These are phyloP conservation scores for Colletotrichum eleusines DNA, from an alignment of 2,329 filamentous ascomycete species.

Conservation along the genomic window DNA sequence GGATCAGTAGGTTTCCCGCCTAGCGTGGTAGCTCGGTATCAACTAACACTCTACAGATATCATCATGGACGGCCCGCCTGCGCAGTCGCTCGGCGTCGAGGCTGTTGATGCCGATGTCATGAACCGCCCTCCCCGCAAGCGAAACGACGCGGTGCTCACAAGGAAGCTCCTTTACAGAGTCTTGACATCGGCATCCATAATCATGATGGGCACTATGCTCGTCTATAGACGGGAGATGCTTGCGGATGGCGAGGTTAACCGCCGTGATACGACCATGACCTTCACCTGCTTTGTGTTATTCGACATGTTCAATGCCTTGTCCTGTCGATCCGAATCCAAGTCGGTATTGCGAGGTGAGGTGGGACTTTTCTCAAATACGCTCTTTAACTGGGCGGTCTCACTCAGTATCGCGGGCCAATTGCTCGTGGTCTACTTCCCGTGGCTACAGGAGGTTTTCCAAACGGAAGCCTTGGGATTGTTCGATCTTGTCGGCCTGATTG, in stretches of 20 bases:
- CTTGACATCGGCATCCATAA: constrained; percentile 86
- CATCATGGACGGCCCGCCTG: constrained; percentile 98
- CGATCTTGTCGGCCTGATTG: constrained; percentile 79
- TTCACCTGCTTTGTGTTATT: constrained; percentile 99
- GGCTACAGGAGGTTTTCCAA: constrained; percentile 94
- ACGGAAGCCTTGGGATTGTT: constrained; percentile 83
- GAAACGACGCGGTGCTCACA: constrained; percentile 92
- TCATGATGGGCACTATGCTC: constrained; percentile 91
- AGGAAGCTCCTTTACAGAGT: constrained; percentile 84
- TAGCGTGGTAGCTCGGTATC: background rate
- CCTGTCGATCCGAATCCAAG: constrained; percentile 92
- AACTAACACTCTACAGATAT: constrained; percentile 74
- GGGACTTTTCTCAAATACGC: constrained; percentile 83
- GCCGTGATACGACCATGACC: constrained; percentile 98
- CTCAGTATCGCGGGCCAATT: constrained; percentile 88
- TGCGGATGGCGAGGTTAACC: constrained; percentile 83
- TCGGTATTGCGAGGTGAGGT: constrained; percentile 89
- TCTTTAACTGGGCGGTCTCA: constrained; percentile 96
- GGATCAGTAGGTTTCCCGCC: constrained; percentile 85
- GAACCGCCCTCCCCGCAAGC: constrained; percentile 85
- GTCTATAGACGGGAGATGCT: constrained; percentile 95
- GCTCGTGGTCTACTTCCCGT: constrained; percentile 94
- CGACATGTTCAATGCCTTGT: constrained; percentile 99
- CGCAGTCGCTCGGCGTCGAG: constrained; percentile 96
- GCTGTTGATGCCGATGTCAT: constrained; percentile 95